phyloP scores from a whole-genome alignment of 305 asterid genomes.

The Rubia occidens region DNA sequence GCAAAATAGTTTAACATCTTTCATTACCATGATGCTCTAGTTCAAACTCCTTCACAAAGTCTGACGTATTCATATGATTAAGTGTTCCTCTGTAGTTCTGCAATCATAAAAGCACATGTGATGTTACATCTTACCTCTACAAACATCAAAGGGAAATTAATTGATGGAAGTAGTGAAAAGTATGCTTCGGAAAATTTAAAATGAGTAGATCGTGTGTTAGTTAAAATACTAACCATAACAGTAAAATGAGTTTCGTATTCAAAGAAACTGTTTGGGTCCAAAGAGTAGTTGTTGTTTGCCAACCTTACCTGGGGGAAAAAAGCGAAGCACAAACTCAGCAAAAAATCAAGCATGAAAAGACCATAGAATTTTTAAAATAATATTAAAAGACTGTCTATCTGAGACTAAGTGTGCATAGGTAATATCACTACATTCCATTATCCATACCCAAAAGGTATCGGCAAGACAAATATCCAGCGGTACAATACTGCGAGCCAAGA shows the following conservation, averaged over 20 bases:
- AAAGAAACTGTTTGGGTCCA: constrained; percentile 68
- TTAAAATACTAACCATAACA: constrained; percentile 63
- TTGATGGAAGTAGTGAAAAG: constrained; percentile 3
- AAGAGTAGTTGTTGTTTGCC: constrained; percentile 77
- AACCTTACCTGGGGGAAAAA: constrained; percentile 52
- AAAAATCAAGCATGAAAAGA: constrained; percentile 6
- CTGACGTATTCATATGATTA: constrained; percentile 72
- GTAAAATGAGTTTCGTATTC: constrained; percentile 97
- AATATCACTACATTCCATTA: constrained; percentile 9
- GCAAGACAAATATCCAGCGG: constrained; percentile 81
- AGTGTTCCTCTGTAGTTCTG: constrained; percentile 89
- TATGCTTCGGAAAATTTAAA: neutral
- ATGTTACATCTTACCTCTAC: neutral
- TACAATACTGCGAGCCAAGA: constrained; percentile 65
- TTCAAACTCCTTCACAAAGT: constrained; percentile 79
- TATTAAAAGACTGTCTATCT: neutral
- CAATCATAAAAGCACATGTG: neutral
- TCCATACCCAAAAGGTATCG: constrained; percentile 83
- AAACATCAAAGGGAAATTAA: neutral
- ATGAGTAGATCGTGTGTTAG: neutral
- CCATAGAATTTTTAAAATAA: neutral
- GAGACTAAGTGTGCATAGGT: neutral
- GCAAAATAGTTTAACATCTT: constrained; percentile 15
- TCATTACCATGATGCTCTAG: constrained; percentile 70
- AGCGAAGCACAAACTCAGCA: constrained; percentile 12